phyloP scores from a whole-genome alignment of 305 asterid genomes.

The Euphrasia arctica region DNA sequence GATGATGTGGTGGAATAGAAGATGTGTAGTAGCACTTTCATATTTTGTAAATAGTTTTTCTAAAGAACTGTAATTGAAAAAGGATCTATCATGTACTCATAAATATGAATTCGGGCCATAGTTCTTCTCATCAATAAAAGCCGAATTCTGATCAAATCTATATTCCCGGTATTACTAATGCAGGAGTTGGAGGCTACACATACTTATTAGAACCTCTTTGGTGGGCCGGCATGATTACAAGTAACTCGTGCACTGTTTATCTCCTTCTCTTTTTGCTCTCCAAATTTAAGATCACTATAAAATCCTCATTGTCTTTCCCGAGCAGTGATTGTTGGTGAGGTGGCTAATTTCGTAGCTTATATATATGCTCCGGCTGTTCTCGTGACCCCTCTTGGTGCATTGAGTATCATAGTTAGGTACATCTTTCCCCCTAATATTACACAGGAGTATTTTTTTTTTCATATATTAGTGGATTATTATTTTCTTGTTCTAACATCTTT shows the following conservation, averaged over 20 bases:
- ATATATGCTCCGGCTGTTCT: constrained; percentile 91
- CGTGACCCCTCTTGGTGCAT: constrained; percentile 92
- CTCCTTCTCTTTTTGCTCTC: neutral
- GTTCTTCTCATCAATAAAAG: neutral
- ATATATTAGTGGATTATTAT: neutral
- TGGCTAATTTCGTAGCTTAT: constrained; percentile 85
- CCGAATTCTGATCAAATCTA: neutral
- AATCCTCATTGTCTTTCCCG: constrained; percentile 23
- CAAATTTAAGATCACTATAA: neutral
- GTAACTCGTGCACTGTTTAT: constrained; percentile 40
- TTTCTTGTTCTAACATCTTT: neutral
- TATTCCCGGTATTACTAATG: constrained; percentile 21
- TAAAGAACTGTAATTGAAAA: too few species aligned
- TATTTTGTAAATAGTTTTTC: too few species aligned
- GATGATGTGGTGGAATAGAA: neutral
- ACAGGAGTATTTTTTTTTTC: neutral
- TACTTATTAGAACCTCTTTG: constrained; percentile 86
- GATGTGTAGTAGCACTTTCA: too few species aligned
- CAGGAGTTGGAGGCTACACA: constrained; percentile 87
- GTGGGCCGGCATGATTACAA: constrained; percentile 94
- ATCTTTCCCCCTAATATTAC: neutral
- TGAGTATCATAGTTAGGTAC: constrained; percentile 85
- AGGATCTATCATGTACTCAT: neutral
- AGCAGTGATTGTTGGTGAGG: constrained; percentile 83
- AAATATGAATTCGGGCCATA: neutral